These are phyloP conservation scores for Kazachstania kunashirensis DNA, from an alignment of 805 yeast species.

Conservation along the genomic window DNA sequence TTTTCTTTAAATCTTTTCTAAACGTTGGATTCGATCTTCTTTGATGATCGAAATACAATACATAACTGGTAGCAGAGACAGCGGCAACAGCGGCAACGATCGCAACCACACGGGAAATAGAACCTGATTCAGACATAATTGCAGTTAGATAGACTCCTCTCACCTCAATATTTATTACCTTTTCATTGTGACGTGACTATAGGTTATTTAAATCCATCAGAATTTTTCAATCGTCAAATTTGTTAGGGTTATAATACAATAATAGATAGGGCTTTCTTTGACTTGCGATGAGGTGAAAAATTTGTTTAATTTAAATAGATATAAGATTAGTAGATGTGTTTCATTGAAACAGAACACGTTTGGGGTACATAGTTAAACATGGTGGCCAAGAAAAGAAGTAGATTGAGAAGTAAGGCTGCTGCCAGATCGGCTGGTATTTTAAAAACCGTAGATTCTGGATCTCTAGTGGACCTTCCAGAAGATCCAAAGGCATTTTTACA, in stretches of 20 bases:
- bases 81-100: slow-evolving; percentile 28
- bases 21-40: slow-evolving; percentile 78
- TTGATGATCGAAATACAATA: slow-evolving; percentile 82
- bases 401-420: slow-evolving; percentile 35
- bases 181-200: too few species aligned
- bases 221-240: too few species aligned
- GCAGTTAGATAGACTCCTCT: too few species aligned
- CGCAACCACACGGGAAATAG: slow-evolving; percentile 2
- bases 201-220: too few species aligned
- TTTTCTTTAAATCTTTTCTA: slow-evolving; percentile 62
- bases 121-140: too few species aligned
- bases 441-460: slow-evolving; percentile 2
- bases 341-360: too few species aligned
- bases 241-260: too few species aligned
- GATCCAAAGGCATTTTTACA: slow-evolving; percentile 42
- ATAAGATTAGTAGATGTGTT: too few species aligned
- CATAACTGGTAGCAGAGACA: slow-evolving; percentile 59
- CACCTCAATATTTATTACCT: too few species aligned
- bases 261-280: too few species aligned
- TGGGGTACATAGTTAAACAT: slow-evolving; percentile 5
- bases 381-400: slow-evolving; percentile 41
- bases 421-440: slow-evolving; percentile 16
- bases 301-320: too few species aligned
- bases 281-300: too few species aligned
- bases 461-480: slow-evolving; percentile 18